Evolutionary conservation across 2,329 filamentous ascomycete species (phyloP).

Genomic region (Lizonia empirigonia): DNA sequence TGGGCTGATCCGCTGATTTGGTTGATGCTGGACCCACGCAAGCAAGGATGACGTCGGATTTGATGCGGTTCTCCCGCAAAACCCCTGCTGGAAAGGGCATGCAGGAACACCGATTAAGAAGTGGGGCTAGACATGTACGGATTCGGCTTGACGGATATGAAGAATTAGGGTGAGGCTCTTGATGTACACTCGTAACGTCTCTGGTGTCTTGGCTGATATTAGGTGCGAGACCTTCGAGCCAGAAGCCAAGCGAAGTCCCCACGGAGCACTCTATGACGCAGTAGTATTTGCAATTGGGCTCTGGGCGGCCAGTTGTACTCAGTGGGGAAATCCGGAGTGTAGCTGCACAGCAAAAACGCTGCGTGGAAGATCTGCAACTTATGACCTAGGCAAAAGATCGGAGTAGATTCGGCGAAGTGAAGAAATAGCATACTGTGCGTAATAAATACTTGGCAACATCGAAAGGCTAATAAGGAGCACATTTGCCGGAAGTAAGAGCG

Average conservation of each 20-base stretch:
- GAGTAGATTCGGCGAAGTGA: slow-evolving; percentile 14
- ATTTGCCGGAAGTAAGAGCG: not conserved
- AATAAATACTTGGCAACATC: too few relatives aligned
- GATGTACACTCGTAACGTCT: slow-evolving; percentile 3
- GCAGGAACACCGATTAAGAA: slow-evolving; percentile 10
- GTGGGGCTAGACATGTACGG: slow-evolving; percentile 2
- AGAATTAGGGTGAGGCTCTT: slow-evolving; percentile 10
- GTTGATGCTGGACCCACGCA: slow-evolving; percentile 10
- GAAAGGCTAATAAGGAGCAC: too few relatives aligned
- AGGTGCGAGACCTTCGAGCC: not conserved
- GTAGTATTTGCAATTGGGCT: not conserved
- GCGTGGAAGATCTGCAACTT: slow-evolving; percentile 1
- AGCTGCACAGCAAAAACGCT: not conserved
- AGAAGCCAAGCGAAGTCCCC: not conserved
- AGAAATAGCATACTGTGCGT: not conserved
- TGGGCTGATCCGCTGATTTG: slow-evolving; percentile 18
- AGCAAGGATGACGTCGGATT: slow-evolving; percentile 15
- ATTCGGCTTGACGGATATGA: not conserved
- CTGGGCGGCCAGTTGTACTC: not conserved
- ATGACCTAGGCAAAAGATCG: slow-evolving; percentile 1
- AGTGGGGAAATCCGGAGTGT: not conserved
- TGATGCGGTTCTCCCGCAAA: slow-evolving; percentile 3
- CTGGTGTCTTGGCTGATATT: not conserved
- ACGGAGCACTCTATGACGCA: not conserved
- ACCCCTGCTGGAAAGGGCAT: slow-evolving; percentile 4